Percentiles rank a stretch among this genome's conserved stretches.
Evolutionary conservation across 306 rosid genomes (phyloP).

Genomic region (Begonia peltatifolia): DNA sequence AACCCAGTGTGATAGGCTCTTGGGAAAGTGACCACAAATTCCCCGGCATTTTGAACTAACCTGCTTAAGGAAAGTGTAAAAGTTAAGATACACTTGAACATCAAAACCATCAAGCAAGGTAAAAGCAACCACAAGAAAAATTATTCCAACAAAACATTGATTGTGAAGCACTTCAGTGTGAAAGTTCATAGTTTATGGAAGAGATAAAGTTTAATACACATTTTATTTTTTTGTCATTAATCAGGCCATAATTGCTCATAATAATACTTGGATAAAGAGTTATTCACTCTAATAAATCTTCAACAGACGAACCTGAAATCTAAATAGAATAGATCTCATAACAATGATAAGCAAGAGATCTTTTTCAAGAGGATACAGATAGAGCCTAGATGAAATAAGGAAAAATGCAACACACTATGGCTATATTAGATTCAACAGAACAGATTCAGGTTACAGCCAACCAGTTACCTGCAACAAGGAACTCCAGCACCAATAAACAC

Average conservation of each 20-base stretch:
- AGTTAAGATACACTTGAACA: too few relatives aligned
- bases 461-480: slow-evolving; percentile 92
- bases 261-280: neutral
- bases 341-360: too few relatives aligned
- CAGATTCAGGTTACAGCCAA: too few relatives aligned
- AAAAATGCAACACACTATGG: too few relatives aligned
- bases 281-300: neutral
- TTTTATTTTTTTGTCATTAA: slow-evolving; percentile 2
- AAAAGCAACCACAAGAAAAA: neutral
- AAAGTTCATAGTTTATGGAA: too few relatives aligned
- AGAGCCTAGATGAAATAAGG: too few relatives aligned
- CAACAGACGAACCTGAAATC: too few relatives aligned
- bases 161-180: too few relatives aligned
- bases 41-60: slow-evolving; percentile 98
- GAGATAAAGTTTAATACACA: too few relatives aligned
- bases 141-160: neutral
- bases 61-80: slow-evolving; percentile 19
- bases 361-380: too few relatives aligned
- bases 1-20: slow-evolving; percentile 98
- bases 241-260: slow-evolving; percentile 1
- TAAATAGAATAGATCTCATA: too few relatives aligned
- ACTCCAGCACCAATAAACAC: slow-evolving; percentile 68
- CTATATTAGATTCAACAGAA: too few relatives aligned
- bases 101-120: neutral
- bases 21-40: slow-evolving; percentile 98